These are phyloP conservation scores for Colletotrichum salicis DNA, from an alignment of 2,329 filamentous ascomycete genomes.

Conservation along the genomic window DNA sequence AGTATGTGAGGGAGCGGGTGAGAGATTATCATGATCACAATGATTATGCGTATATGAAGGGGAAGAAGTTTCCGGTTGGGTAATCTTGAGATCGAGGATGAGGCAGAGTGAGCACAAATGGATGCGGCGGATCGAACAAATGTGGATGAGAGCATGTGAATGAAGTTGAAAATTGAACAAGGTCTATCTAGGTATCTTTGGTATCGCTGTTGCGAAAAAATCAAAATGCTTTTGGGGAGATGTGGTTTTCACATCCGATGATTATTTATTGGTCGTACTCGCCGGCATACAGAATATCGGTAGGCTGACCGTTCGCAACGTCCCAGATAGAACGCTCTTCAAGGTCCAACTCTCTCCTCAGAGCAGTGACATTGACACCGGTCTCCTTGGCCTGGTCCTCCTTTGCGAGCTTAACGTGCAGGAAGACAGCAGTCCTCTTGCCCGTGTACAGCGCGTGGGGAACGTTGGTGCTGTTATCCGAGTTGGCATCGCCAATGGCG, in stretches of 20 bases:
- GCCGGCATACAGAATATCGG: slow-evolving; percentile 58
- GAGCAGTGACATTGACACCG: slow-evolving; percentile 39
- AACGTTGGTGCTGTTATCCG: slow-evolving; percentile 68
- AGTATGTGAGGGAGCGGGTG: slow-evolving; percentile 53
- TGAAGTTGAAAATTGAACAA: not conserved
- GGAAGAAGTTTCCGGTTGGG: slow-evolving; percentile 52
- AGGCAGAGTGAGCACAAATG: slow-evolving; percentile 39
- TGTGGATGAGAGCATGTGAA: no score
- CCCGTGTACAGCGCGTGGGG: slow-evolving; percentile 70
- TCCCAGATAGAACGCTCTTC: slow-evolving; percentile 57
- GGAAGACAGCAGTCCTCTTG: slow-evolving; percentile 66
- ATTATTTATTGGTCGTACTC: slow-evolving; percentile 43
- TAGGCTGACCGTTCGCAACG: slow-evolving; percentile 53
- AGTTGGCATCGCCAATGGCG: slow-evolving; percentile 69
- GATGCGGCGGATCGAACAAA: no score
- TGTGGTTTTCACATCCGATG: not conserved
- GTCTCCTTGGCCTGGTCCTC: slow-evolving; percentile 49
- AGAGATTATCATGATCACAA: slow-evolving; percentile 52
- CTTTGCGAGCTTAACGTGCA: slow-evolving; percentile 60
- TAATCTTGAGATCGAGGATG: slow-evolving; percentile 52
- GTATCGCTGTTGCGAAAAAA: not conserved
- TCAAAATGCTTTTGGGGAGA: not conserved
- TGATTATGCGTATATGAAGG: slow-evolving; percentile 51
- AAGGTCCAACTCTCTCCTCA: slow-evolving; percentile 44
- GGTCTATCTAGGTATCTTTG: not conserved